Base-by-base conservation (phyloP, 1,284 basidiomycete genomes). In the Irpex sp. region DNA sequence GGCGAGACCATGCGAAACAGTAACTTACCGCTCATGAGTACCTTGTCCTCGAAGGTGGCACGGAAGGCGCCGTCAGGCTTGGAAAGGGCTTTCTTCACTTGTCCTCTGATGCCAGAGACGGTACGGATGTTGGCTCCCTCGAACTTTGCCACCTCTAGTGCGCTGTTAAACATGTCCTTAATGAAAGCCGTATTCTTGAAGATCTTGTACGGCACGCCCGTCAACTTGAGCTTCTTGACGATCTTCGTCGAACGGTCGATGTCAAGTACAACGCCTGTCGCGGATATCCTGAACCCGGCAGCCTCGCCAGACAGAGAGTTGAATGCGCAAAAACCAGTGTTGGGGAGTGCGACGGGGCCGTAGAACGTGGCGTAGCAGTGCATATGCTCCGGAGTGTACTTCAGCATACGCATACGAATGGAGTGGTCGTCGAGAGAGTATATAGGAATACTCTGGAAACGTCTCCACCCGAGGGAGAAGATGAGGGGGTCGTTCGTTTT, bases 351-450 rank as follows among this genome's bases (percentile, higher is more conserved):
- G 17, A 94, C 89, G 5, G 95, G 95, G 0, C 93, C 95, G 72
- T 96, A 98, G 77, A 99, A 98, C 0, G 96, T 97, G 1, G 97
- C 97, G 70, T 92, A 94, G 72, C 97, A 99, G 75, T 99, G 97
- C 95, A 97, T 98, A 72, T 99, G 97, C 77, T 99, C 97, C 0
- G 97, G 97, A 0, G 97, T 98, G 75, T 99, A 99, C 80, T 99
- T 99, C 76, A 99, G 90, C 92, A 98, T 94, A 55, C 97, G 92
- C 88, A 99, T 98, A 33, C 97, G 91, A 68, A 97, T 95, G 3
- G 92, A 94, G 71, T 97, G 94, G 74, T 99, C 97, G 75, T 99
- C 97, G 33, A 99, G 81, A 26, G 94, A 95, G 76, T 98, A 99
- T 68, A 98, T 91, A 0, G 97, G 97, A 31, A 97, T 81, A 0